These are phyloP conservation scores for Pyricularia sp. DNA, from an alignment of 2,329 filamentous ascomycete species.

Conservation along the genomic window DNA sequence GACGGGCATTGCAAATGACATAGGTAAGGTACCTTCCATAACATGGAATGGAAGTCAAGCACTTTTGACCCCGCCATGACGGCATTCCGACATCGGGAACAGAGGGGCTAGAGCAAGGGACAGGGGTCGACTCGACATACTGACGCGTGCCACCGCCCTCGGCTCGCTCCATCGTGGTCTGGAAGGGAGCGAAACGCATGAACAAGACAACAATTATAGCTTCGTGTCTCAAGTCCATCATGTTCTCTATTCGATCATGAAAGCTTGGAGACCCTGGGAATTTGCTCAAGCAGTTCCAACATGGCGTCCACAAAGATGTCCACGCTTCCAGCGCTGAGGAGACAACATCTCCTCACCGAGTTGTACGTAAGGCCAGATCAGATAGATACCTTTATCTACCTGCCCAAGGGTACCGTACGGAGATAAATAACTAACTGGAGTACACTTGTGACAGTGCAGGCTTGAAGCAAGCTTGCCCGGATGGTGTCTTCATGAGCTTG, in stretches of 20 bases:
- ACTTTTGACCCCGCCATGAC: background rate
- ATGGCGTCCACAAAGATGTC: slow-evolving; percentile 34
- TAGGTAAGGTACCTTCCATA: background rate
- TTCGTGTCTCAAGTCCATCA: slow-evolving; percentile 1
- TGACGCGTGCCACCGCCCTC: slow-evolving; percentile 3
- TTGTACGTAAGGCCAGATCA: slow-evolving; percentile 44
- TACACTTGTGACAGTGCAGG: slow-evolving; percentile 45
- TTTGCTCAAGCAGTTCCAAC: slow-evolving; percentile 2
- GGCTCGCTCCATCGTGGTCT: background rate
- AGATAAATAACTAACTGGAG: slow-evolving; percentile 9
- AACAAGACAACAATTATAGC: background rate
- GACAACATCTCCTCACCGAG: slow-evolving; percentile 67
- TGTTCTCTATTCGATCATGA: background rate
- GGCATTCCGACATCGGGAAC: background rate
- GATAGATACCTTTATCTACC: background rate
- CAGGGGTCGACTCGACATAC: background rate
- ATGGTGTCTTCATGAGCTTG: slow-evolving; percentile 76
- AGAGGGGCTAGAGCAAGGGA: background rate
- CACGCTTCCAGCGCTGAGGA: slow-evolving; percentile 44
- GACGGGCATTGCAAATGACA: too few species aligned
- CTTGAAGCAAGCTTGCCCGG: slow-evolving; percentile 68
- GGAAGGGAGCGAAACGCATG: background rate
- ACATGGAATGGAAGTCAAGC: background rate
- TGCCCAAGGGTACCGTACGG: background rate
- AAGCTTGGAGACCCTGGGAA: background rate